Percentiles rank a stretch among this genome's conserved stretches.
Evolutionary conservation across 495 filamentous ascomycete species (phyloP).

Genomic region (Penicillium odoratum): DNA sequence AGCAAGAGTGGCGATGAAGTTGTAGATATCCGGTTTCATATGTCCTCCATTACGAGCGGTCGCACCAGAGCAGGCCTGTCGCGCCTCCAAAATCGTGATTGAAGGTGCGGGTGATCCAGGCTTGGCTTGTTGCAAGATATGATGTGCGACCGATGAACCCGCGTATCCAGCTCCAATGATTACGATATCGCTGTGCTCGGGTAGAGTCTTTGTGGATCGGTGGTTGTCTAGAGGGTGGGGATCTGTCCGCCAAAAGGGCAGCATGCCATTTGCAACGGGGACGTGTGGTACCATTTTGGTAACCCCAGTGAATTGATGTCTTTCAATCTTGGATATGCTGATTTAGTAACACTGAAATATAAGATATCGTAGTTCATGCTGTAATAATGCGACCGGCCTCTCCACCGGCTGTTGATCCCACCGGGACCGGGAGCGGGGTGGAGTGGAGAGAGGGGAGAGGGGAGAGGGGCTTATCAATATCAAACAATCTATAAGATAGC

Average conservation of each 20-base stretch:
- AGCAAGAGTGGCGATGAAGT: constrained; percentile 23
- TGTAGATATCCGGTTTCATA: constrained; percentile 39
- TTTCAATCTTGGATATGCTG: not conserved
- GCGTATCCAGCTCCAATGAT: constrained; percentile 75
- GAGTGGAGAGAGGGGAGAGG: not conserved
- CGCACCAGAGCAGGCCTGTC: constrained; percentile 80
- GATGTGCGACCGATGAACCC: constrained; percentile 64
- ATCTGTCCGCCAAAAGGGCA: constrained; percentile 74
- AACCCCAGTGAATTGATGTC: not conserved
- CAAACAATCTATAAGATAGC: not conserved
- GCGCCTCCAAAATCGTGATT: constrained; percentile 75
- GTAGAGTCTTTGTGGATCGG: constrained; percentile 63
- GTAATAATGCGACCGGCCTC: not conserved
- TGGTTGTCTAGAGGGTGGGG: constrained; percentile 54
- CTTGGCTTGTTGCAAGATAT: constrained; percentile 50
- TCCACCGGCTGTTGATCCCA: constrained; percentile 9
- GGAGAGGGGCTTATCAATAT: not conserved
- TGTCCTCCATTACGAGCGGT: constrained; percentile 62
- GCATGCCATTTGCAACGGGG: constrained; percentile 52
- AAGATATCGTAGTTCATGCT: too few species aligned
- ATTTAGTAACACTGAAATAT: constrained; percentile 1
- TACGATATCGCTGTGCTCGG: constrained; percentile 61
- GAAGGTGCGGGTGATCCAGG: constrained; percentile 31
- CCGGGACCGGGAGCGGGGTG: constrained; percentile 9
- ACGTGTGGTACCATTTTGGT: constrained; percentile 14